Evolutionary conservation across 306 rosid genomes (phyloP).

Genomic region (Dalbergia cultrata): DNA sequence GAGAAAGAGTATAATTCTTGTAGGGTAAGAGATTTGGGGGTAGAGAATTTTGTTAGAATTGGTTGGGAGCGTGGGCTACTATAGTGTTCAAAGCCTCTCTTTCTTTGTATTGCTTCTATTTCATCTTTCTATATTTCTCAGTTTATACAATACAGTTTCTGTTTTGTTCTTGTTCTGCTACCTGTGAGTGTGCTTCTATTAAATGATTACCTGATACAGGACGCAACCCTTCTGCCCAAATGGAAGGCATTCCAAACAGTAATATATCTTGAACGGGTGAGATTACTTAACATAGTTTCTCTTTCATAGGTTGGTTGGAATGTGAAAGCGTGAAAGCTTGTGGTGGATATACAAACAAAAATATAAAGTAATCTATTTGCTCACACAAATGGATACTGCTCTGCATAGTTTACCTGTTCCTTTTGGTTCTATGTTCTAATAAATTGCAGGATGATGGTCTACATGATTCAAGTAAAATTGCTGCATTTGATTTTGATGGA

Average conservation of each 20-base stretch:
- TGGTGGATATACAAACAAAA: constrained; percentile 27
- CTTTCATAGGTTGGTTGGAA: constrained; percentile 41
- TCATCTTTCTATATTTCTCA: no score
- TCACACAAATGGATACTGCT: constrained; percentile 15
- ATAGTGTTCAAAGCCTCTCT: no score
- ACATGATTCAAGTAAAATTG: constrained; percentile 83
- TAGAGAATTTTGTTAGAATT: no score
- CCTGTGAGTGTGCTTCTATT: no score
- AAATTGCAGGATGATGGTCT: constrained; percentile 79
- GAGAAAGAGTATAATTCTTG: no score
- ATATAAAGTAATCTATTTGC: background rate
- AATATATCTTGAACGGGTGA: constrained; percentile 90
- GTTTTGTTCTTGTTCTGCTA: no score
- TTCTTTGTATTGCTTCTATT: no score
- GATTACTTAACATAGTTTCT: constrained; percentile 23
- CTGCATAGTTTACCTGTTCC: constrained; percentile 14
- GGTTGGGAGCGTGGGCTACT: no score
- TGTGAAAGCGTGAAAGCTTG: background rate
- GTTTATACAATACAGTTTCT: no score
- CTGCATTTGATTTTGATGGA: constrained; percentile 99
- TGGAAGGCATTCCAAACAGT: constrained; percentile 93
- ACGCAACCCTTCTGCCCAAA: constrained; percentile 77
- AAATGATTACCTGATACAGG: constrained; percentile 62
- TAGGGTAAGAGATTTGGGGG: no score
- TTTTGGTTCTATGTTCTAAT: constrained; percentile 31